Evolutionary conservation across 768 basidiomycete genomes (phyloP).

Genomic region (Tulasnella calospora): DNA sequence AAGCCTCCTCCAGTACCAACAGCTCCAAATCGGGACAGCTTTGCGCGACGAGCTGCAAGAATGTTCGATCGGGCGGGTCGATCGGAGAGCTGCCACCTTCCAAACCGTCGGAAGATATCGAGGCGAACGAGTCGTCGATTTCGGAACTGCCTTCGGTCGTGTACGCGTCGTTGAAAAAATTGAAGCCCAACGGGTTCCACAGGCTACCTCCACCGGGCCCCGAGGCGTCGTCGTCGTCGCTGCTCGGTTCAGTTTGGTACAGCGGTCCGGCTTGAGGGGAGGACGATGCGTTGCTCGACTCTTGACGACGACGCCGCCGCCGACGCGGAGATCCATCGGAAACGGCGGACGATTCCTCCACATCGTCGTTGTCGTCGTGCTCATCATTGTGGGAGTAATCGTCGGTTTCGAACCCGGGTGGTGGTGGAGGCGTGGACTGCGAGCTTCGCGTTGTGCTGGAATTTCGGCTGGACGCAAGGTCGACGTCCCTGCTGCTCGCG

Average conservation of each 20-base stretch:
- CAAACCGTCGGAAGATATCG: neutral
- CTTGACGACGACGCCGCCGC: neutral
- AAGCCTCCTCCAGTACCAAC: conserved; percentile 8
- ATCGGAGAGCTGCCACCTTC: neutral
- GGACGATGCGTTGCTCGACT: neutral
- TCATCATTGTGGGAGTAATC: neutral
- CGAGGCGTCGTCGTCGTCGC: neutral
- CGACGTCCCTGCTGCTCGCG: neutral
- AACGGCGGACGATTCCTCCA: neutral
- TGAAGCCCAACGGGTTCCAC: neutral
- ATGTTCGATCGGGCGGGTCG: conserved; percentile 4
- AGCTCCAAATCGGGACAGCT: conserved; percentile 19
- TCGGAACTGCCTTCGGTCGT: neutral
- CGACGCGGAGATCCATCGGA: neutral
- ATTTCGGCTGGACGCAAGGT: neutral
- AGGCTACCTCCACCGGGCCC: neutral
- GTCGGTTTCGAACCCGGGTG: neutral
- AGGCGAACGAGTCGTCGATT: neutral
- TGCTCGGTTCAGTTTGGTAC: neutral
- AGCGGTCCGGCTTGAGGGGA: neutral
- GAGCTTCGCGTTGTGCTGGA: neutral
- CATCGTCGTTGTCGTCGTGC: neutral
- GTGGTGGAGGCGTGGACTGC: neutral
- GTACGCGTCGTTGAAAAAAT: conserved; percentile 12
- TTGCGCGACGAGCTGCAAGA: conserved; percentile 11